Evolutionary conservation across 2,329 filamentous ascomycete species (phyloP), one percentile per base, ranked within the genome.

Genomic region (Colletotrichum godetiae): DNA sequence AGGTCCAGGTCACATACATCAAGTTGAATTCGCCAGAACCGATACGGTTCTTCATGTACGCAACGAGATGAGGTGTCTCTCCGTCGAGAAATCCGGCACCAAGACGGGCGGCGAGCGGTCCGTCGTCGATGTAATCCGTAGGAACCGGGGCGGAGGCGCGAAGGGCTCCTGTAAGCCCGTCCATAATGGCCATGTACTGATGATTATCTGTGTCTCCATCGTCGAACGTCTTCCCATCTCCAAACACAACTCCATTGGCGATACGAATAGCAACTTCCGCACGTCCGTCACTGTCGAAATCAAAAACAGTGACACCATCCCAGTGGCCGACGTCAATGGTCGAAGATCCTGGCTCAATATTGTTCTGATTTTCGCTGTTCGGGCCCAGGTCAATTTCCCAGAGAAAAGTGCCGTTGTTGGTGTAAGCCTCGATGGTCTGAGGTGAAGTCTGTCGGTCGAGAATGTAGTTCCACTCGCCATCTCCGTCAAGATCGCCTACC

Each of bases 401-500:
- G 5, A 78, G 74, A 19, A 78, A 75, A 0, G 74, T 76, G 0
- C 76, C 76, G 24, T 77, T 68, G 27, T 74, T 70, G 19, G 60
- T 64, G 15, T 77, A 78, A 0, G 77, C 76, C 56, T 78, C 19
- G 12, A 74, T 52, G 0, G 57, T 33, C 58, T 74, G 72, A 6
- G 72, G 68, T 5, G 72, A 72, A 4, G 75, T 76, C 12, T 77
- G 75, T 19, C 76, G 67, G 52, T 77, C 76, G 5, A 78, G 31
- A 19, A 77, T 74, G 53, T 71, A 78, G 33, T 77, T 76, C 46
- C 72, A 78, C 15, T 78, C 75, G 2, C 76, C 76, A 10, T 78
- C 76, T 27, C 76, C 75, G 8, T 77, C 72, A 5, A 78, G 72
- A 37, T 78, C 76, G 13, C 77, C 77, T 15, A 78, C 77, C 77